Conservation (phyloP, 192 early-diverging fungal species). For the Paraglomus occultum region DNA sequence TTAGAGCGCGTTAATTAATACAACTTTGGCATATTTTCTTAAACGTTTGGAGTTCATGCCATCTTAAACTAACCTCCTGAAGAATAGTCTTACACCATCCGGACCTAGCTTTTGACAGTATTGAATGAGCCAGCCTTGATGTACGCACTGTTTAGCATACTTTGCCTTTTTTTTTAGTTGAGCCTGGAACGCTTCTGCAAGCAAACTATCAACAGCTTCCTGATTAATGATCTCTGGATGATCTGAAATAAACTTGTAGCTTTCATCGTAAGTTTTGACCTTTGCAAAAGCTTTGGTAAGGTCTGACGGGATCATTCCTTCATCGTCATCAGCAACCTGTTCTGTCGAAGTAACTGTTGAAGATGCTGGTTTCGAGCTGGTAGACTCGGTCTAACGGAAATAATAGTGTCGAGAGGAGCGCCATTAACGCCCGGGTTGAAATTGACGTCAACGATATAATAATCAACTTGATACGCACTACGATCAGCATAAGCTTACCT, state of each 20-base stretch:
- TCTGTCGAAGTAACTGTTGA: constrained; percentile 15
- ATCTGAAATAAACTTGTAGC: constrained; percentile 63
- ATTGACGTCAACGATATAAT: not conserved
- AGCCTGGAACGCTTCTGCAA: constrained; percentile 78
- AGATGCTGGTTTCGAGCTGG: constrained; percentile 32
- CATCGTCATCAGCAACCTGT: constrained; percentile 49
- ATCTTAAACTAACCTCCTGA: constrained; percentile 58
- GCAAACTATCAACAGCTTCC: constrained; percentile 75
- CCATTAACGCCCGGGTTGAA: too few relatives aligned
- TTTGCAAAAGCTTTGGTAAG: constrained; percentile 57
- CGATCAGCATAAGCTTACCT: not conserved
- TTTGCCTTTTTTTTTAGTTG: constrained; percentile 70
- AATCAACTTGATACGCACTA: not conserved
- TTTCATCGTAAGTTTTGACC: constrained; percentile 57
- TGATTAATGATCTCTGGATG: constrained; percentile 71
- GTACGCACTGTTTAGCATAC: constrained; percentile 72
- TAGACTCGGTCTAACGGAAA: constrained; percentile 29
- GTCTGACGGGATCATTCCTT: constrained; percentile 52
- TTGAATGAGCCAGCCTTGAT: constrained; percentile 79
- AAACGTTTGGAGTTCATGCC: not conserved
- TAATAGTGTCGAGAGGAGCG: constrained; percentile 26
- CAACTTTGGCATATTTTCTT: not conserved
- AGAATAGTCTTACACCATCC: constrained; percentile 84
- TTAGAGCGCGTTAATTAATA: not conserved
- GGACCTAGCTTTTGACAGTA: constrained; percentile 81